Evolutionary conservation across 1,284 basidiomycete genomes (phyloP).

Genomic region (Chondrostereum purpureum): DNA sequence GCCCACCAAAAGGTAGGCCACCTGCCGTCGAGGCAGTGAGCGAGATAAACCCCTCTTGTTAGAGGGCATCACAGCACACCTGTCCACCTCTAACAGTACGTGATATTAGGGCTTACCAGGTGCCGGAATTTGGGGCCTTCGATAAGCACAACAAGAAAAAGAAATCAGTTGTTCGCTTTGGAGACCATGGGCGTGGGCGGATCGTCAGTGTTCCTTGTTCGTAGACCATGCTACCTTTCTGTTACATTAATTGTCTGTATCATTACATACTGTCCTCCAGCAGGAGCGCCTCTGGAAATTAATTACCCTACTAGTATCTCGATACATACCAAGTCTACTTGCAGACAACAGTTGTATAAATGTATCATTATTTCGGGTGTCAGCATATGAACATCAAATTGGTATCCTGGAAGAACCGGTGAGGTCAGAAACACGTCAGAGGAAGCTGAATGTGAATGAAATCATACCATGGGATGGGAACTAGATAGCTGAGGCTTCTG

Average conservation of each 20-base stretch:
- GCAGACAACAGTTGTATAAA: neutral
- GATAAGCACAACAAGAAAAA: neutral
- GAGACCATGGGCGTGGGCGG: neutral
- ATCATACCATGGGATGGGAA: conserved; percentile 70
- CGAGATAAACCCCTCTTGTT: too few species aligned
- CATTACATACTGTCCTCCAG: too few species aligned
- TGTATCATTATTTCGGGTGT: conserved; percentile 6
- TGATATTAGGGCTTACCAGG: neutral
- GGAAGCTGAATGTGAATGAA: neutral
- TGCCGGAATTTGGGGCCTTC: neutral
- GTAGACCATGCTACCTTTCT: too few species aligned
- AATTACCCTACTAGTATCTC: neutral
- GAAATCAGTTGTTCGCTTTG: neutral
- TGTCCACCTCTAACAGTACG: too few species aligned
- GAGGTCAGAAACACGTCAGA: neutral
- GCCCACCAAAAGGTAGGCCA: too few species aligned
- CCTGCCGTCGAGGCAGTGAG: too few species aligned
- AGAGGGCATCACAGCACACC: too few species aligned
- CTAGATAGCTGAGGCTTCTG: conserved; percentile 73
- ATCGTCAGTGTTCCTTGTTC: neutral
- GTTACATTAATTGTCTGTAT: too few species aligned
- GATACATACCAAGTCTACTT: neutral
- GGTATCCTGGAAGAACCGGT: conserved; percentile 41
- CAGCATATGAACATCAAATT: conserved; percentile 49
- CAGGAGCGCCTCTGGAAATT: too few species aligned